Evolutionary conservation across 345 rosid genomes (phyloP).

Genomic region (Eucalyptus coolabah): DNA sequence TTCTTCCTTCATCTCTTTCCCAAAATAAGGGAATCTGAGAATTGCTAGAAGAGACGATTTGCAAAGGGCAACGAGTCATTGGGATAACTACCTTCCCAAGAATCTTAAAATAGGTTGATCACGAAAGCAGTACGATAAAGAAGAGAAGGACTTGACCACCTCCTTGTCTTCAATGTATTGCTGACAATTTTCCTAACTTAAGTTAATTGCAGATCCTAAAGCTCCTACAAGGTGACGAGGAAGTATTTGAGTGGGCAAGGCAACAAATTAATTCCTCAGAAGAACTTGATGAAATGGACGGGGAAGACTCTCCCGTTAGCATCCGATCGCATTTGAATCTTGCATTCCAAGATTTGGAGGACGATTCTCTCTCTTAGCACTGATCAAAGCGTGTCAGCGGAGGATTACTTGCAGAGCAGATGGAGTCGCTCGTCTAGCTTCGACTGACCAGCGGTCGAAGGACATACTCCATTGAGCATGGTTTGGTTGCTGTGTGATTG

Average conservation of each 20-base stretch:
- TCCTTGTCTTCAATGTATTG: not conserved
- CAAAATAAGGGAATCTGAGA: too few relatives aligned
- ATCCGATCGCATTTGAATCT: conserved; percentile 78
- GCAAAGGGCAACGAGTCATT: too few relatives aligned
- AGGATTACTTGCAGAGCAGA: conserved; percentile 69
- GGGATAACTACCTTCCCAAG: too few relatives aligned
- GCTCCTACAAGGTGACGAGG: conserved; percentile 72
- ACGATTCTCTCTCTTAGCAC: conserved; percentile 48
- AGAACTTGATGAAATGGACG: conserved; percentile 23
- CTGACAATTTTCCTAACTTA: not conserved
- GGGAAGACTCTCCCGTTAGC: conserved; percentile 27
- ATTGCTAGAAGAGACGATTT: too few relatives aligned
- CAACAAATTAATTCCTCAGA: conserved; percentile 39
- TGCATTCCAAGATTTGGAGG: conserved; percentile 70
- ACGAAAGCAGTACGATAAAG: too few relatives aligned
- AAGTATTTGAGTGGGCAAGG: conserved; percentile 53
- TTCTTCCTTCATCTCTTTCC: too few relatives aligned
- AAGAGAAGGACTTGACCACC: not conserved
- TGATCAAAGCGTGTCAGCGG: conserved; percentile 41
- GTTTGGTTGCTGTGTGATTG: not conserved
- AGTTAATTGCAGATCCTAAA: conserved; percentile 36
- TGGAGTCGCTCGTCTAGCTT: conserved; percentile 80
- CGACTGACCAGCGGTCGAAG: conserved; percentile 3
- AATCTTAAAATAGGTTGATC: too few relatives aligned
- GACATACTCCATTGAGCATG: not conserved